Conservation (phyloP, 441 rosid genomes). For the Codiaeum variegatum region DNA sequence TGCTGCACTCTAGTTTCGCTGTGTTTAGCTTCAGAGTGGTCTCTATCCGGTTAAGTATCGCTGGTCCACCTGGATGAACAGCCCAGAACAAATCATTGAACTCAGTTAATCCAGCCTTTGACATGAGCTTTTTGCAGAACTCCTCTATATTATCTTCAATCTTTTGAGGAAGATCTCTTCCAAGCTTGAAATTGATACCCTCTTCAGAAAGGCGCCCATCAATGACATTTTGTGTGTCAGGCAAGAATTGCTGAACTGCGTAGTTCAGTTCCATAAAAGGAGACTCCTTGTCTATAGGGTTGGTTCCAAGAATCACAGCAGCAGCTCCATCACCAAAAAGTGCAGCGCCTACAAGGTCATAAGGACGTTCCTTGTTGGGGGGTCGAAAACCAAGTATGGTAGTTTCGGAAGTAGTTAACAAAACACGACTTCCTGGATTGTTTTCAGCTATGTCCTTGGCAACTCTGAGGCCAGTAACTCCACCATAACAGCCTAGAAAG, state of each 20-base stretch:
- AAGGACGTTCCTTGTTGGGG: slow-evolving; percentile 74
- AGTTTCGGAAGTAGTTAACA: slow-evolving; percentile 76
- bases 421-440: slow-evolving; percentile 77
- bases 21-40: slow-evolving; percentile 40
- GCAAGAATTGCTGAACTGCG: slow-evolving; percentile 77
- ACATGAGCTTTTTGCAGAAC: slow-evolving; percentile 65
- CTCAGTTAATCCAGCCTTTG: slow-evolving; percentile 39
- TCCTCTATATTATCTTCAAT: slow-evolving; percentile 75
- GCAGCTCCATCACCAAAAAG: slow-evolving; percentile 94
- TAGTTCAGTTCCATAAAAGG: slow-evolving; percentile 81
- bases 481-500: slow-evolving; percentile 87
- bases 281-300: slow-evolving; percentile 47
- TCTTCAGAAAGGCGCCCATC: slow-evolving; percentile 74
- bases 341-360: slow-evolving; percentile 86
- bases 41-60: slow-evolving; percentile 74
- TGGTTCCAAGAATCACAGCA: slow-evolving; percentile 66
- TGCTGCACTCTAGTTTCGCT: slow-evolving; percentile 64
- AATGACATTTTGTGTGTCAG: slow-evolving; percentile 66
- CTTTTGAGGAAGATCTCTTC: slow-evolving; percentile 72
- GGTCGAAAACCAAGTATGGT: slow-evolving; percentile 86
- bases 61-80: slow-evolving; percentile 93
- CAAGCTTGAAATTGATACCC: slow-evolving; percentile 76
- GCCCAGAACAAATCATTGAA: slow-evolving; percentile 85
- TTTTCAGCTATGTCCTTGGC: slow-evolving; percentile 93
- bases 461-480: slow-evolving; percentile 80